Evolutionary conservation across 306 rosid species (phyloP).

Genomic region (Gastrolobium bilobum): DNA sequence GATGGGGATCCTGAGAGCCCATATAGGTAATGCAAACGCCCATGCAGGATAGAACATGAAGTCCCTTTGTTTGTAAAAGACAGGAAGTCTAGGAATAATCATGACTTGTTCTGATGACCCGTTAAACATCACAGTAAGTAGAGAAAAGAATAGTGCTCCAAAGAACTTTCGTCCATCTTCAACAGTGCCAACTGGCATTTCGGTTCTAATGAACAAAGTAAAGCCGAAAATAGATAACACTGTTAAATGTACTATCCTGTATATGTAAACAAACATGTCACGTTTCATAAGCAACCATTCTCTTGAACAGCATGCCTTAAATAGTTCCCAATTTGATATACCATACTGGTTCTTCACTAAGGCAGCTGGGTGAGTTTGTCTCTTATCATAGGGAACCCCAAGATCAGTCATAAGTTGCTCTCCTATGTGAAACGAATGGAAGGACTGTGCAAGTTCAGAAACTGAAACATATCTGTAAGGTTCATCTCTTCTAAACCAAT

Average conservation of each 20-base stretch:
- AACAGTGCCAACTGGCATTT: slow-evolving; percentile 70
- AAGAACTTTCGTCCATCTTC: slow-evolving; percentile 62
- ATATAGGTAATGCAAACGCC: slow-evolving; percentile 82
- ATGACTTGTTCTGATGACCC: slow-evolving; percentile 75
- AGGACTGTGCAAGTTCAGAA: slow-evolving; percentile 58
- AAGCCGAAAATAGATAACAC: slow-evolving; percentile 62
- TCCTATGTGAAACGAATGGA: slow-evolving; percentile 61
- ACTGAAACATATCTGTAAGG: slow-evolving; percentile 65
- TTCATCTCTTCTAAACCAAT: slow-evolving; percentile 58
- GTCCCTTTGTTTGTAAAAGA: slow-evolving; percentile 82
- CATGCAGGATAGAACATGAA: slow-evolving; percentile 82
- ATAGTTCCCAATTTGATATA: slow-evolving; percentile 70
- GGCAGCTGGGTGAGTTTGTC: slow-evolving; percentile 70
- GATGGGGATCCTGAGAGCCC: slow-evolving; percentile 79
- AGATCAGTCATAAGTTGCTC: slow-evolving; percentile 60
- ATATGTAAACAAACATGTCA: slow-evolving; percentile 61
- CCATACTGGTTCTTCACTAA: slow-evolving; percentile 77
- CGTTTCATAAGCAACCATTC: slow-evolving; percentile 82
- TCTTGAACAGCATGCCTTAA: slow-evolving; percentile 83
- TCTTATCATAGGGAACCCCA: slow-evolving; percentile 67
- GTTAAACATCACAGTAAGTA: slow-evolving; percentile 79
- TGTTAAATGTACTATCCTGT: slow-evolving; percentile 69
- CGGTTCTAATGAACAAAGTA: slow-evolving; percentile 73
- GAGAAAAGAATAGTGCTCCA: slow-evolving; percentile 80
- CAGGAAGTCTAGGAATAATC: slow-evolving; percentile 73